Base-by-base conservation (phyloP, 495 filamentous ascomycete genomes). In the Daldinia childiae region DNA sequence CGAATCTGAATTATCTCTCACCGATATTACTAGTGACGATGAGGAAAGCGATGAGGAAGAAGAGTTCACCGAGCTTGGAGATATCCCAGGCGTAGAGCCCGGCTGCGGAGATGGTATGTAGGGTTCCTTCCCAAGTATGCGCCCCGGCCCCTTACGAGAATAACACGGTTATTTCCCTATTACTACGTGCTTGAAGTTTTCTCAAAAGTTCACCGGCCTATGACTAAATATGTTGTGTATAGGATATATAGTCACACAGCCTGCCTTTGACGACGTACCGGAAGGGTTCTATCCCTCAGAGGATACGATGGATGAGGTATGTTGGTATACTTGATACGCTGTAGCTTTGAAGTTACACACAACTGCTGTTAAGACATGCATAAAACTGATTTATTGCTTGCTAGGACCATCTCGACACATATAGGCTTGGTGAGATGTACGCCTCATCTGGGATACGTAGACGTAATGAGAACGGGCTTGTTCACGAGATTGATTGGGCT, bases 401-500 rank as follows among this genome's bases (percentile, higher is more conserved):
- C 3, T 2, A 78, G 72, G 93, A 98, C 75, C 83, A 87, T 39
- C 84, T 95, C 3, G 86, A 89, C 50, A 91, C 89, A 0, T 93
- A 92, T 72, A 86, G 86, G 8, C 82, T 98, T 2, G 95, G 95
- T 11, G 90, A 92, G 68, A 83, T 98, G 30, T 91, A 96, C 65
- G 95, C 94, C 17, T 97, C 93, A 1, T 96, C 93, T 17, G 95
- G 95, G 8, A 88, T 97, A 61, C 86, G 92, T 17, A 88, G 95
- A 2, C 89, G 89, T 72, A 62, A 73, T 11, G 82, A 87, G 27
- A 81, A 88, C 45, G 87, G 87, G 6, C 79, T 94, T 12, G 85
- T 91, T 14, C 95, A 98, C 73, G 95, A 98, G 77, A 94, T 98
- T 66, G 95, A 98, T 77, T 98, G 95, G 95, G 94, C 94, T 0